Conservation (phyloP, 2,329 filamentous ascomycete genomes). For the Rhynchosporium secalis region DNA sequence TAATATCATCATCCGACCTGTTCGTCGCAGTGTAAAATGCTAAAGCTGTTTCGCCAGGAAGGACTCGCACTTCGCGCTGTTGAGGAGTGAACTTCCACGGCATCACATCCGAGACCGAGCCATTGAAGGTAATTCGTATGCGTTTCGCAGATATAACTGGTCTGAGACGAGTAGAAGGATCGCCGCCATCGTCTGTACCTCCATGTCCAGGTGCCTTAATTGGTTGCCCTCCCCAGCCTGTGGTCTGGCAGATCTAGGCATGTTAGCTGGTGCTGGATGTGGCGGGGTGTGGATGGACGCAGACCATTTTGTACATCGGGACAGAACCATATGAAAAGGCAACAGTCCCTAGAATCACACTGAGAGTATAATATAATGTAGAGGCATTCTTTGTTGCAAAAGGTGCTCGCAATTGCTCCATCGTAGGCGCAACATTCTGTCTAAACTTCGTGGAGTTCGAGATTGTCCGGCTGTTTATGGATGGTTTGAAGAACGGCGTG, state of each 20-base stretch:
- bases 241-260: slow-evolving; percentile 74
- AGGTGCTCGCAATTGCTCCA: slow-evolving; percentile 64
- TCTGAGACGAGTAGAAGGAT: slow-evolving; percentile 73
- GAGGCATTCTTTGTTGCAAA: slow-evolving; percentile 69
- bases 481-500: slow-evolving; percentile 32
- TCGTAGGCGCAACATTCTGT: slow-evolving; percentile 48
- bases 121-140: slow-evolving; percentile 93
- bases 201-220: slow-evolving; percentile 75
- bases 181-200: slow-evolving; percentile 52
- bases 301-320: slow-evolving; percentile 83
- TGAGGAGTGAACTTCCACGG: slow-evolving; percentile 98
- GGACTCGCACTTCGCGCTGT: slow-evolving; percentile 91
- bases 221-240: slow-evolving; percentile 90
- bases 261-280: slow-evolving; percentile 18
- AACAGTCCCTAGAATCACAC: slow-evolving; percentile 75
- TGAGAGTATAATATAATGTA: slow-evolving; percentile 72
- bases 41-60: slow-evolving; percentile 93
- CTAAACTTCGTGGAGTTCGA: slow-evolving; percentile 35
- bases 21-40: slow-evolving; percentile 99
- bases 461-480: slow-evolving; percentile 28
- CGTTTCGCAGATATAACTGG: slow-evolving; percentile 81
- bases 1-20: slow-evolving; percentile 85
- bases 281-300: slow-evolving; percentile 24
- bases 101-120: slow-evolving; percentile 89
- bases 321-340: slow-evolving; percentile 82